Evolutionary conservation across 208 protist species (phyloP), one percentile per base, ranked within the genome.

Genomic region (Trypanosoma rangeli): DNA sequence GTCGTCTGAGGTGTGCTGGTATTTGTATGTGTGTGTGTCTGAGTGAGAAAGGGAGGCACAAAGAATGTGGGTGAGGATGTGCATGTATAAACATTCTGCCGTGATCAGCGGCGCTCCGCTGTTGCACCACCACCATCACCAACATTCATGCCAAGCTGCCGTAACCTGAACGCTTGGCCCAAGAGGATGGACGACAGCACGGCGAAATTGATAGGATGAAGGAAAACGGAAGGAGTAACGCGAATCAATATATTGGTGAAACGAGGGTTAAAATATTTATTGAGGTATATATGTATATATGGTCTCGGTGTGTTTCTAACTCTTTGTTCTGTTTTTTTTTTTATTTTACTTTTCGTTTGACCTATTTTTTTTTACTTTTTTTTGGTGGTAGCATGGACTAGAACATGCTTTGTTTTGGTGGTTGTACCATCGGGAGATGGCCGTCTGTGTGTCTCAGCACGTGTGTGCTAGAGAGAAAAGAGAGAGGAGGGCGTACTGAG

Each of bases 261-360:
- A 58, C 4, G 13, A 5, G 39, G 18, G 9, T 70, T 44, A n/a
- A 73, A 52, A 66, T 64, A 56, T 64, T 39, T 58, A 73, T 65
- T 52, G 44, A 65, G 64, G 31, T 73, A 46, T 65, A 49, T 29
- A 48, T 66, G 49, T 33, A 57, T 22, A 29, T 68, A 26, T 68
- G 5, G 39, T 68, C 12, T 13, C 33, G 7, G 33, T 37, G 33
- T 37, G 33, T 7, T 37, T 37, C 4, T 66, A 37, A 4, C 56
- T 56, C 56, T 66, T 68, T 59, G 24, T 31, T 59, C 8, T 59
- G 54, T 37, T 59, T 59, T 59, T 0, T 8, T n/a, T 28, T 33
- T 59, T n/a, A 8, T 33, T 59, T 59, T 7, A 24, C 53, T 33
- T 57, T 57, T 57, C 53, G 9, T 57, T 28, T 57, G 1, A 29